Conservation (phyloP, 2,329 filamentous ascomycete species). For the Neofusicoccum kwambonambiense region DNA sequence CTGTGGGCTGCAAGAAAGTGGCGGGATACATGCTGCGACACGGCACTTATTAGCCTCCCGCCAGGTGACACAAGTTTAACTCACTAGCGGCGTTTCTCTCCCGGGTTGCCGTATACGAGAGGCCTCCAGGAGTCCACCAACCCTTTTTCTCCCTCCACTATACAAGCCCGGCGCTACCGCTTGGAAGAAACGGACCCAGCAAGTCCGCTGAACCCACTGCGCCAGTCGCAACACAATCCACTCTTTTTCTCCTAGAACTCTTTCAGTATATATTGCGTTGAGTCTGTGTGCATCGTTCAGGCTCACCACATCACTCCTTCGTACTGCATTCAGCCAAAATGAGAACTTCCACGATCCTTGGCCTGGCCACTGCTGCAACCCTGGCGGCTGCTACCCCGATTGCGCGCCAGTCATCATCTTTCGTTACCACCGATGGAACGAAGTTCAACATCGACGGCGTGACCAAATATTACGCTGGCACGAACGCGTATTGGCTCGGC, state of each 20-base stretch:
- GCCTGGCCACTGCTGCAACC: slow-evolving; percentile 23
- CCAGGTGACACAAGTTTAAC: neutral
- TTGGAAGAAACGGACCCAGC: slow-evolving; percentile 8
- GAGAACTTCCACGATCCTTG: slow-evolving; percentile 26
- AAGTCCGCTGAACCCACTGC: neutral
- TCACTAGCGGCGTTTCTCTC: slow-evolving; percentile 3
- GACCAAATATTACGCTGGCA: slow-evolving; percentile 51
- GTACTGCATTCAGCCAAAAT: slow-evolving; percentile 20
- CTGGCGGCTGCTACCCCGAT: slow-evolving; percentile 16
- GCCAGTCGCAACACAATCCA: neutral
- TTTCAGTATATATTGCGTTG: neutral
- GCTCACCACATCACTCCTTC: neutral
- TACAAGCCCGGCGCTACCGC: slow-evolving; percentile 5
- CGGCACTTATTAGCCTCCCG: neutral
- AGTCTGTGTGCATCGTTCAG: neutral
- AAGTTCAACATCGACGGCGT: slow-evolving; percentile 38
- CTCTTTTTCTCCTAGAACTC: neutral
- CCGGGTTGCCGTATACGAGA: slow-evolving; percentile 5
- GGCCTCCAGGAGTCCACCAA: neutral
- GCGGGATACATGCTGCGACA: neutral
- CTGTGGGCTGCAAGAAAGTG: neutral
- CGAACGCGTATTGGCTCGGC: slow-evolving; percentile 57
- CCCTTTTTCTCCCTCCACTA: neutral
- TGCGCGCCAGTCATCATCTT: slow-evolving; percentile 23
- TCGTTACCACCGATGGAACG: slow-evolving; percentile 29